Evolutionary conservation across 306 rosid species (phyloP), one percentile per base, ranked within the genome.

Genomic region (Alnus rubra): DNA sequence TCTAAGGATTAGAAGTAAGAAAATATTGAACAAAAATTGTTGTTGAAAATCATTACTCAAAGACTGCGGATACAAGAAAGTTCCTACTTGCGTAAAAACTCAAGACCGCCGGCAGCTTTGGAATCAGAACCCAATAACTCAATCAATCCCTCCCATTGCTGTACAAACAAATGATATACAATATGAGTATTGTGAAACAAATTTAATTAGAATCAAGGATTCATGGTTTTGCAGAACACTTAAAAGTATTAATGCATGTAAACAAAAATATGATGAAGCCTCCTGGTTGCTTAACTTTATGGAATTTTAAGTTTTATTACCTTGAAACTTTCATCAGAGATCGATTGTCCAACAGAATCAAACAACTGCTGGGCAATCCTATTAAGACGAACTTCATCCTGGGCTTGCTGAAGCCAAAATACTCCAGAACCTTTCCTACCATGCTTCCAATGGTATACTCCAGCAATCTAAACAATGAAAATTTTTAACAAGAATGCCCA

Each of bases 111-210:
- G 3, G 95, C 92, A 77, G 90, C 86, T 78, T 85, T 94, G 42
- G 98, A 89, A 81, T 92, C 97, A 74, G 97, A 89, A 76, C 97
- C 97, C 90, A 94, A 82, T 80, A 92, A 88, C 84, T 94, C 98
- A 76, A 94, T 92, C 79, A 94, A 76, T 55, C 97, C 97, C 84
- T 94, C 97, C 97, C 98, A 94, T 92, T 90, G 97, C 98, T 92
- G 92, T 74, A 84, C 15, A 18, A 47, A 72, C 68, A 18, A 73
- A 77, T 30, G 48, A 77, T 47, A 71, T 47, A 74, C 10, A 30
- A 45, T 45, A 73, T 30, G 39, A 62, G 76, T 58, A 19, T 47
- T 39, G 31, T 42, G 3, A 80, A 71, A 76, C 48, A 78, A 11
- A 60, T 71, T 67, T 59, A 74, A 70, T 69, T 74, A 82, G 48